Conservation (phyloP, 2,329 filamentous ascomycete species). For the Camillea tinctor region DNA sequence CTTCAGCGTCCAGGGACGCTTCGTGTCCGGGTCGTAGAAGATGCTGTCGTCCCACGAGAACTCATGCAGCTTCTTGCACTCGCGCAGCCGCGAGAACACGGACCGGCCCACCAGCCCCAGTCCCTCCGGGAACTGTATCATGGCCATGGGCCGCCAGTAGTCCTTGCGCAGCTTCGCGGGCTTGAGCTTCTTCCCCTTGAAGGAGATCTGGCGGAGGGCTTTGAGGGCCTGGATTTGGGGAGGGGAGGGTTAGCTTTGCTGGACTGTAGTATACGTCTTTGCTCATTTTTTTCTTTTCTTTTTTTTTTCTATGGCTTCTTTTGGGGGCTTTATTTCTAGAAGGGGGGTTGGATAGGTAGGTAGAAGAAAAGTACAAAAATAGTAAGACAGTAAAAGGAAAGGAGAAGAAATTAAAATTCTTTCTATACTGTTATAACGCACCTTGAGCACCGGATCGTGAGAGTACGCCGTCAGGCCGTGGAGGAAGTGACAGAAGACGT, state of each 20-base stretch:
- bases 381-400: neutral
- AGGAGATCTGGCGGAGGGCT: constrained; percentile 41
- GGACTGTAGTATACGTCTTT: neutral
- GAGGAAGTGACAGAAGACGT: constrained; percentile 51
- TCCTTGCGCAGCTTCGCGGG: constrained; percentile 64
- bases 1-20: constrained; percentile 29
- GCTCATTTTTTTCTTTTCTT: neutral
- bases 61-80: constrained; percentile 63
- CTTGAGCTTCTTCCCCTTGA: constrained; percentile 66
- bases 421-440: constrained; percentile 35
- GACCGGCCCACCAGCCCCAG: constrained; percentile 54
- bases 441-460: constrained; percentile 44
- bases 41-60: constrained; percentile 56
- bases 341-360: too few species aligned
- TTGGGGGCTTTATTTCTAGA: too few species aligned
- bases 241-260: neutral
- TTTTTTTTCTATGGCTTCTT: neutral
- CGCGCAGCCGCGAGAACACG: constrained; percentile 62
- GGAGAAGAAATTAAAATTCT: too few species aligned
- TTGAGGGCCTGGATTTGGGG: constrained; percentile 14
- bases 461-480: constrained; percentile 54
- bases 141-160: constrained; percentile 62
- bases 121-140: constrained; percentile 56
- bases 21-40: constrained; percentile 37
- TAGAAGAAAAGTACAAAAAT: neutral